Base-by-base conservation (phyloP, 345 rosid species). In the Salix arbutifolia region DNA sequence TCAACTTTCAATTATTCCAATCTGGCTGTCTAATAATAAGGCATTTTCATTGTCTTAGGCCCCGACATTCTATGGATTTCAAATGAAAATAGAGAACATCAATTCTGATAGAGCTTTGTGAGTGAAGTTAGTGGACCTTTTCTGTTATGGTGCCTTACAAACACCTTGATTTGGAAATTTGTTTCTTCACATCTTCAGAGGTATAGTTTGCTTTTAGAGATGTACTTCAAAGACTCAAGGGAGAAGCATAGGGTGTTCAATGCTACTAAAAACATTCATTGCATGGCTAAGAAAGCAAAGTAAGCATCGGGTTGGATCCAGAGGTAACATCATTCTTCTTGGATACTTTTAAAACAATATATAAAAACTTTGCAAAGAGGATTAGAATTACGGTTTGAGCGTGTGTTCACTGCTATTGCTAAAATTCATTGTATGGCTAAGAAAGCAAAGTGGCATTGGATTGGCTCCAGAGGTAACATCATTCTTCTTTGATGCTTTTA, bases 181-280 rank as follows among this genome's bases (percentile, higher is more conserved):
- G 68, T 68, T 35, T 37, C 71, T 58, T n/a, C n/a, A n/a, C 35
- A 70, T 69, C n/a, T n/a, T 75, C 79, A 92, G 97, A 94, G 83
- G 99, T 94, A 93, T 82, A 90, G 97, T 87, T 86, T 90, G 84
- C 97, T 94, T 67, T 84, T 94, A 82, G 98, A 94, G 90, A 91
- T 97, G 13, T 92, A 84, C 78, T 87, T 92, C 84, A 92, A 91
- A 80, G 97, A 94, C 81, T 80, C 95, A 1, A 81, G 80, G 77
- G 97, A 74, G n/a, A n/a, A n/a, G n/a, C n/a, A n/a, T n/a, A n/a
- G n/a, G n/a, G n/a, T n/a, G n/a, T n/a, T n/a, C n/a, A n/a, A n/a
- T n/a, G n/a, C n/a, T n/a, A n/a, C n/a, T n/a, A n/a, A n/a, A n/a
- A 90, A 70, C 82, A 88, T 94, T 76, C 95, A 91, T 67, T 92